Conservation (phyloP, 441 rosid genomes). For the Pelargonium cotyledonis region DNA sequence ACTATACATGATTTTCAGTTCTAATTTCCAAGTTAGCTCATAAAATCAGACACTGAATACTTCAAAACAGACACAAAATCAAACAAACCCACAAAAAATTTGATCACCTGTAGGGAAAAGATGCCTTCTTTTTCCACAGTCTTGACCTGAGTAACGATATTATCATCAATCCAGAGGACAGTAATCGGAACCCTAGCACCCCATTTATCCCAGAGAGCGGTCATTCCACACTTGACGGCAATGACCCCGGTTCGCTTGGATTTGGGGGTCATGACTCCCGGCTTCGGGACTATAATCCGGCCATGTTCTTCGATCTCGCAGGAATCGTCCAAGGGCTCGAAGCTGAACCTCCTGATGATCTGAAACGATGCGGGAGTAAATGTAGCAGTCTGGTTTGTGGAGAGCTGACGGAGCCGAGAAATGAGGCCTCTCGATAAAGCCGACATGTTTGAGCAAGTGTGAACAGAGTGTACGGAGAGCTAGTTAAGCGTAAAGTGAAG, state of each 20-base stretch:
- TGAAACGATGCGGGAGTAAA: slow-evolving; percentile 10
- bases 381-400: slow-evolving; percentile 14
- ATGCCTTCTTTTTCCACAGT: slow-evolving; percentile 84
- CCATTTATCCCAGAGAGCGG: slow-evolving; percentile 96
- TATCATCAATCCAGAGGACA: slow-evolving; percentile 90
- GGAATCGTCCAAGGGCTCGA: slow-evolving; percentile 35
- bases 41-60: too few species aligned
- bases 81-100: neutral
- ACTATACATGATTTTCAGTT: too few species aligned
- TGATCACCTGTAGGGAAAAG: slow-evolving; percentile 61
- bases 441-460: slow-evolving; percentile 33
- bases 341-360: slow-evolving; percentile 34
- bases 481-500: neutral
- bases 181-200: slow-evolving; percentile 79
- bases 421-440: slow-evolving; percentile 65
- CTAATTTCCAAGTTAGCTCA: too few species aligned
- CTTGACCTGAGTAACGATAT: slow-evolving; percentile 88
- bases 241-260: slow-evolving; percentile 79
- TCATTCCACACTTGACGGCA: slow-evolving; percentile 93
- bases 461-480: neutral
- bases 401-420: slow-evolving; percentile 45
- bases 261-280: slow-evolving; percentile 50
- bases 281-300: slow-evolving; percentile 54
- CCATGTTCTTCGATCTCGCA: slow-evolving; percentile 26
- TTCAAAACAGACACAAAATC: neutral